phyloP scores from a whole-genome alignment of 371 early-diverging fungal genomes.

The Apophysomyces ossiformis region DNA sequence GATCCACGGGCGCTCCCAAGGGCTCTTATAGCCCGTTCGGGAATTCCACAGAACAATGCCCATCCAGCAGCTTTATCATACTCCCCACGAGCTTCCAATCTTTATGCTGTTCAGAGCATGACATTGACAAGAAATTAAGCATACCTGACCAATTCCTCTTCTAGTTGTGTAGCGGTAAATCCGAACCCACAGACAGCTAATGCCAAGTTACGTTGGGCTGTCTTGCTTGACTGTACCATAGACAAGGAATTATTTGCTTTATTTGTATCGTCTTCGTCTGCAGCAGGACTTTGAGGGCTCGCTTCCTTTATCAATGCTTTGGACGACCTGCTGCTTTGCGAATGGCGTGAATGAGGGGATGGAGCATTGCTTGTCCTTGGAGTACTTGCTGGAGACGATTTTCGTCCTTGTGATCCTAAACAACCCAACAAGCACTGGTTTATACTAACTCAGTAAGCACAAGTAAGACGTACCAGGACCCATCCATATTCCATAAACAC shows the following conservation, averaged over 20 bases:
- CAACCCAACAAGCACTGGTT: not conserved
- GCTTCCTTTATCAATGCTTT: conserved; percentile 12
- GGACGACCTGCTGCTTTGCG: not conserved
- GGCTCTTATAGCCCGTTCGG: conserved; percentile 75
- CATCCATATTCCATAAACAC: conserved; percentile 68
- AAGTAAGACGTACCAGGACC: conserved; percentile 25
- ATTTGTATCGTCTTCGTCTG: conserved; percentile 9
- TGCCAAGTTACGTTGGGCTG: conserved; percentile 67
- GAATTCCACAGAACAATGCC: conserved; percentile 83
- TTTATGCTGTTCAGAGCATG: conserved; percentile 19
- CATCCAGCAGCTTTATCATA: conserved; percentile 86
- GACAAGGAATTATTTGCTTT: conserved; percentile 28
- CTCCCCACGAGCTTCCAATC: conserved; percentile 69
- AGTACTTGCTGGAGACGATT: conserved; percentile 50
- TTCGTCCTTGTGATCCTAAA: conserved; percentile 19
- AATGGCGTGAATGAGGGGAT: conserved; percentile 16
- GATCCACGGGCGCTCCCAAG: conserved; percentile 52
- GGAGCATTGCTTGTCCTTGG: conserved; percentile 15
- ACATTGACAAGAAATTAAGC: not conserved
- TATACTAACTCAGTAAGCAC: not conserved
- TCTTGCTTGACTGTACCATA: conserved; percentile 58
- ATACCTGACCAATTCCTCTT: conserved; percentile 64
- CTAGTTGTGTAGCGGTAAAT: conserved; percentile 64
- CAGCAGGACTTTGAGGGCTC: not conserved
- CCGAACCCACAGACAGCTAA: conserved; percentile 79